Base-by-base conservation (phyloP, 371 early-diverging fungal genomes). In the Apophysomyces sp. region DNA sequence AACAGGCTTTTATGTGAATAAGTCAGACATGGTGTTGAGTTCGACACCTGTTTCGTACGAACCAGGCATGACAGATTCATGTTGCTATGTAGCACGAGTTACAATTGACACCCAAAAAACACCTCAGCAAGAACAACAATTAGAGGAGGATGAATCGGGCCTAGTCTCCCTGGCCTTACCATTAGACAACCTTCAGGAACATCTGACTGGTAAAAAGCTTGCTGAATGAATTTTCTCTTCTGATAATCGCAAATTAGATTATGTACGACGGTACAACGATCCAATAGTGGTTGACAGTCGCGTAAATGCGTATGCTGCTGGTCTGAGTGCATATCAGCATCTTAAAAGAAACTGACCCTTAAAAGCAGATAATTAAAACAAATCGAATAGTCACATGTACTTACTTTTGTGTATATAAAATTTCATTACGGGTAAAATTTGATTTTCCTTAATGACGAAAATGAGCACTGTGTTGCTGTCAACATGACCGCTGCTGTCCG, bases 141-240 rank as follows among this genome's bases (percentile, higher is more conserved):
- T 73, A 13, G 83, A 84, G 36, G 74, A 66, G 0, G 87, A 84
- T 53, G 87, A 87, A 62, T 85, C 81, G 81, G 84, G 86, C 41
- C 61, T 87, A 15, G 79, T 78, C 26, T 73, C 75, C 0, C 61
- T 81, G 4, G 59, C 64, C 3, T 34, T 85, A 1, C 84, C 87
- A 0, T 57, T 85, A 8, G 58, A 72, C 1, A 68, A 64, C 2
- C 59, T 83, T 3, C 21, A 74, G 16, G 30, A 52, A 3, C 57
- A 71, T 15, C 52, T 86, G 6, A 29, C 61, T 54, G 78, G 83
- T 81, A 81, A 59, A 24, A 21, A 56, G 15, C 2, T 7, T 12
- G 28, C 0, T 8, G 4, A 24, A 15, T 36, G 9, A 49, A 16
- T 34, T 36, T 51, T 30, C n/a, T 30, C 12, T 18, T 31, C 27